These are phyloP conservation scores for Rhododendron simsii DNA, from an alignment of 148 eudicot species.

Conservation along the genomic window DNA sequence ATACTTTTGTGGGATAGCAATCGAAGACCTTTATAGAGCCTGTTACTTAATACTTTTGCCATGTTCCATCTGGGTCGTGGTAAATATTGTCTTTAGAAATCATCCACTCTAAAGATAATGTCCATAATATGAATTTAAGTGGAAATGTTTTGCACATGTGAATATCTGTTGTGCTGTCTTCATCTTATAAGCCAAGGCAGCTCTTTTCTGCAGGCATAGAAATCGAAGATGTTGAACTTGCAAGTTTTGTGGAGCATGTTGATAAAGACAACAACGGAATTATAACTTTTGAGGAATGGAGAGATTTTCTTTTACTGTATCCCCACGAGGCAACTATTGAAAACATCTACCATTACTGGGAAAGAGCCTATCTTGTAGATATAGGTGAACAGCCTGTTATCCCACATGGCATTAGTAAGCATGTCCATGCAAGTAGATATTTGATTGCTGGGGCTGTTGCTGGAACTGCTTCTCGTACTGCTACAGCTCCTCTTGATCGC, in stretches of 20 bases:
- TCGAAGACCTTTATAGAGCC: background rate
- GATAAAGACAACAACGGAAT: constrained; percentile 95
- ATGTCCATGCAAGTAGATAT: constrained; percentile 75
- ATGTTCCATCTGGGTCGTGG: background rate
- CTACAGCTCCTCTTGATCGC: constrained; percentile 95
- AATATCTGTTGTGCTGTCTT: constrained; percentile 25
- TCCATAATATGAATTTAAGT: background rate
- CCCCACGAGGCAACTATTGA: constrained; percentile 94
- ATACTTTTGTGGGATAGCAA: background rate
- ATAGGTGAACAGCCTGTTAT: constrained; percentile 95
- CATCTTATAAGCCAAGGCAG: constrained; percentile 87
- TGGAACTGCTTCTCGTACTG: constrained; percentile 96
- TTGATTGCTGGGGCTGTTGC: constrained; percentile 93
- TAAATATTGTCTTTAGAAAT: background rate
- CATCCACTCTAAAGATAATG: background rate
- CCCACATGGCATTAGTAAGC: constrained; percentile 88
- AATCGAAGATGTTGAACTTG: constrained; percentile 84
- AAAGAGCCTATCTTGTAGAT: constrained; percentile 87
- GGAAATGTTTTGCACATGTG: background rate
- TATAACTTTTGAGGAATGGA: constrained; percentile 95
- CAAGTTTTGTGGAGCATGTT: constrained; percentile 88
- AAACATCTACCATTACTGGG: constrained; percentile 89
- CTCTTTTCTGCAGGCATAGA: constrained; percentile 82
- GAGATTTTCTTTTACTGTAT: constrained; percentile 88
- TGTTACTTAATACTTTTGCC: background rate